Base-by-base conservation (phyloP, 495 filamentous ascomycete species). In the Hyphodiscus hymeniophilus region DNA sequence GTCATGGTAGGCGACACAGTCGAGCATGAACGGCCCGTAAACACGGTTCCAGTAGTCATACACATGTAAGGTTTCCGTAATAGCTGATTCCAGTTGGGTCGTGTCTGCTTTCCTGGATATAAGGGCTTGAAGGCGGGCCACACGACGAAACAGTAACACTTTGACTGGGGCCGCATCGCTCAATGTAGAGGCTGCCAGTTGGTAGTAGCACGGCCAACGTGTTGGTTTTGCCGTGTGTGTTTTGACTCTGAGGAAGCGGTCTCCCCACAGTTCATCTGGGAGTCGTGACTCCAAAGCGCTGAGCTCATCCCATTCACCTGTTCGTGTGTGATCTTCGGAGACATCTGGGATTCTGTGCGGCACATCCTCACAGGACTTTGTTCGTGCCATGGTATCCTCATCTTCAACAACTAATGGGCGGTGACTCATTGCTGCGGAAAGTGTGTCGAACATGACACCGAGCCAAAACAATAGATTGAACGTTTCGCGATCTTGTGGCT, bases 381-480 rank as follows among this genome's bases (percentile, higher is more conserved):
- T 20, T 12, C 16, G 44, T 21, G 38, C 28, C 36, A 41, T 53
- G 39, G 69, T 71, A 49, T 74, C 71, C 47, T 70, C 68, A 43
- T 73, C 70, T 6, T 69, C 64, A 3, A 74, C 63, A 12, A 69
- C 66, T 3, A 67, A 50, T 2, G 66, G 69, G 5, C 69, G 62
- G 30, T 67, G 61, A 43, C 68, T 57, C 61, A 72, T 71, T n/a
- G 69, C 69, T 11, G 71, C 60, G 18, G 66, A 68, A 15, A 70
- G 47, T 1, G 70, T 74, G 43, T 74, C 71, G 41, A 72, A 71
- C 70, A 73, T 74, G n/a, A 74, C 53, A 0, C 63, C 68, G 13
- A 74, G 60, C 71, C 71, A 74, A 42, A 64, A 70, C n/a, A 74
- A 51, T 8, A 69, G 62, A 38, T 63, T 59, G 5, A 73, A 53